Evolutionary conservation across 352 stramenopile species (phyloP), one percentile per base, ranked within the genome.

Genomic region (Globisporangium paroecandrum): DNA sequence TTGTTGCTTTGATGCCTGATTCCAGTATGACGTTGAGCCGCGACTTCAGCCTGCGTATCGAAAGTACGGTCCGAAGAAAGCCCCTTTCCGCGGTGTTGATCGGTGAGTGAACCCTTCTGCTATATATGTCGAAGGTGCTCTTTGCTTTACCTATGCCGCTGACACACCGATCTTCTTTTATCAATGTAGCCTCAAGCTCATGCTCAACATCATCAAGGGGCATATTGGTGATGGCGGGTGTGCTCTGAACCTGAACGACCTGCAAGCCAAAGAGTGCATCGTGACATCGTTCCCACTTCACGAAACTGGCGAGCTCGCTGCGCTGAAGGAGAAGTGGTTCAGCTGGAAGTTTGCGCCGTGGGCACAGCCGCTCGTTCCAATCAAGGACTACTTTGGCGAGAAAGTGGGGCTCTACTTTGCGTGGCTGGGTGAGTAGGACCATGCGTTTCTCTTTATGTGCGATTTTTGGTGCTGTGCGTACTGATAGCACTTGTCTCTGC

Each of bases 371-470:
- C 62, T 91, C 5, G 10, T 20, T 8, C 63, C 72, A n/a, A 93
- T 93, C 71, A 91, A 91, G 58, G 79, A 91, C 70, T 93, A 93
- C 61, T 93, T 91, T 65, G 85, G 85, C 38, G 85, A 91, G 62
- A 93, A 99, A 76, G 89, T 99, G 24, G 94, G 93, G 0, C 95
- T 99, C 64, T 99, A 99, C 84, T 99, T 99, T 75, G 89, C 96
- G 49, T 99, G 96, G 91, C 76, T 99, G 0, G 90, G 97, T 84
- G 43, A 41, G 51, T 64, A 1, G 29, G 1, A 24, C 43, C 8
- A 20, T 38, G 20, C 25, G 10, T 41, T 29, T 43, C 18, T 51
- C 12, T 41, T 47, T 47, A 1, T 36, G 15, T 63, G 18, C 3
- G 34, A 34, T 9, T 38, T 15, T 38, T 57, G 25, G 49, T 22